Evolutionary conservation across 2,329 filamentous ascomycete genomes (phyloP).

Genomic region (Calonectria hawksworthii): DNA sequence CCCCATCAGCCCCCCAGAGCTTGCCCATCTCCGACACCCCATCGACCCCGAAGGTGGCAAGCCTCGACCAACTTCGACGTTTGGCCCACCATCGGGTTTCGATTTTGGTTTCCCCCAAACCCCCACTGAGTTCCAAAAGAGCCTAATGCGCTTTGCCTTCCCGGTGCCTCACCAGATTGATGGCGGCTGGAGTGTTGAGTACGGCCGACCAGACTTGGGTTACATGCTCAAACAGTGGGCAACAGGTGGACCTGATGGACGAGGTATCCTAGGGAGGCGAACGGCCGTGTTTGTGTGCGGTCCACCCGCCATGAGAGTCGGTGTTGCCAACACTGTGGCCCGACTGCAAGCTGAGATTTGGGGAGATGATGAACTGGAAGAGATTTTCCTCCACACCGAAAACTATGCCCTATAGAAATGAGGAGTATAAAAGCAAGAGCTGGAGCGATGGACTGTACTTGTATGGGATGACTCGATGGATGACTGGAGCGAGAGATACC

Average conservation of each 20-base stretch:
- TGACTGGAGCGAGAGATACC: constrained; percentile 43
- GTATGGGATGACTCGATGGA: constrained; percentile 32
- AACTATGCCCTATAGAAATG: constrained; percentile 83
- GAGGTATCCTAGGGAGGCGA: constrained; percentile 80
- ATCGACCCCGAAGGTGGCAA: constrained; percentile 47
- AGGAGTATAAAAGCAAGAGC: background rate
- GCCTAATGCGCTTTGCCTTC: constrained; percentile 91
- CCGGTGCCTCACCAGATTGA: constrained; percentile 76
- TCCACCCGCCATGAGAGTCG: constrained; percentile 86
- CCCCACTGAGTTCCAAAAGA: constrained; percentile 90
- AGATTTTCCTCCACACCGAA: constrained; percentile 95
- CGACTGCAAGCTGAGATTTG: constrained; percentile 86
- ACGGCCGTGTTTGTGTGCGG: constrained; percentile 96
- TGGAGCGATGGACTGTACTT: constrained; percentile 35
- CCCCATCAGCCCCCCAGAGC: constrained; percentile 63
- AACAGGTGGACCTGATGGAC: constrained; percentile 74
- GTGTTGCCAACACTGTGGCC: constrained; percentile 89
- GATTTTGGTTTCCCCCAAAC: constrained; percentile 87
- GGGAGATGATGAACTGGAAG: constrained; percentile 82
- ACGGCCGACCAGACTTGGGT: constrained; percentile 88
- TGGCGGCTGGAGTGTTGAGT: constrained; percentile 92
- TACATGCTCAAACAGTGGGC: constrained; percentile 90
- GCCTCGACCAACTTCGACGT: constrained; percentile 67
- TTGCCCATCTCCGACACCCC: constrained; percentile 68
- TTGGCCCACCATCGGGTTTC: constrained; percentile 74